Percentiles rank a stretch among this genome's conserved stretches.
Evolutionary conservation across 208 protist genomes (phyloP).

Genomic region (Leishmania turanica): DNA sequence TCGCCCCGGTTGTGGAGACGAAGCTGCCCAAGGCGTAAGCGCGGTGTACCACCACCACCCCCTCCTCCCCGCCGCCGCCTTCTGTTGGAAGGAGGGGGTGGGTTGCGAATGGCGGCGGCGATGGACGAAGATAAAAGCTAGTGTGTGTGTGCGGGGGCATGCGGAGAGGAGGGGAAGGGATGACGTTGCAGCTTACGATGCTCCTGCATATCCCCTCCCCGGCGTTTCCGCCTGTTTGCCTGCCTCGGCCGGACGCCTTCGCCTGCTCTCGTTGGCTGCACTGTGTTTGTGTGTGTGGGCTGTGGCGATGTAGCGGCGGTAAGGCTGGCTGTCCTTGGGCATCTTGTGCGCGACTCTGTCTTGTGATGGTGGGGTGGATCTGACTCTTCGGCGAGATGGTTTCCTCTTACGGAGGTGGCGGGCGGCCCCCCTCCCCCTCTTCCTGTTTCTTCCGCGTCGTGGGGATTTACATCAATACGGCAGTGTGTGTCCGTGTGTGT

Average conservation of each 20-base stretch:
- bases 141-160: neutral
- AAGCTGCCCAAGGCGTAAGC: constrained; percentile 29
- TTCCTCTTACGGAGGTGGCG: no score
- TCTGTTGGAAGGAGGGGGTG: neutral
- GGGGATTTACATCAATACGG: no score
- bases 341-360: neutral
- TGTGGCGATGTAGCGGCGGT: neutral
- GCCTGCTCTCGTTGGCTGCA: neutral
- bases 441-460: no score
- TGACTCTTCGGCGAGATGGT: neutral
- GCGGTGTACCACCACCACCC: no score
- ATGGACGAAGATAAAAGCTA: no score
- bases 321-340: neutral
- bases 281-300: neutral
- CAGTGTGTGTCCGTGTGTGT: no score
- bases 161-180: neutral
- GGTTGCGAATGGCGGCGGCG: no score
- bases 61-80: neutral
- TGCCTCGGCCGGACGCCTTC: neutral
- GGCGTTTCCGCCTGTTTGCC: neutral
- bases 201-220: neutral
- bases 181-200: neutral
- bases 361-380: neutral
- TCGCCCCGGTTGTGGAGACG: constrained; percentile 29
- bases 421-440: no score